Base-by-base conservation (phyloP, 345 rosid species). In the Lepidium didymum region DNA sequence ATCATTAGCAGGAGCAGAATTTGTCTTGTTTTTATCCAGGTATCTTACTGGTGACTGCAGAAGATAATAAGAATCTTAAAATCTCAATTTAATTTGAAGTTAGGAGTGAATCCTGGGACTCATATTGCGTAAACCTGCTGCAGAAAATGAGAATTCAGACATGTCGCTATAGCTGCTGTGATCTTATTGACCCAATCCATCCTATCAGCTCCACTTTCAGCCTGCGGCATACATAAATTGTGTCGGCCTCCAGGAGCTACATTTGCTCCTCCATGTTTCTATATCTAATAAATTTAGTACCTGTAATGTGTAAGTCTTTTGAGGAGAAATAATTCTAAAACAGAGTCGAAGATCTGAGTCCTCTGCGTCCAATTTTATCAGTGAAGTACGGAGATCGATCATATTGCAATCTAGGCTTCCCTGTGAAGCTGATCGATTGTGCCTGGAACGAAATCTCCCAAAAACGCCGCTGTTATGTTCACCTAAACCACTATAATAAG, bases 141-240 rank as follows among this genome's bases (percentile, higher is more conserved):
- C 65, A 77, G 77, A 47, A 90, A 78, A 59, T 83, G 86, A 33
- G 82, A 84, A 72, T 84, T 91, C 42, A 91, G 75, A 67, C 88
- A 88, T 16, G 93, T 84, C 53, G 87, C 80, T 55, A 85, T 88
- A 54, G 83, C 93, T 43, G 82, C 85, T 37, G 85, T 87, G 36
- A 88, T 88, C 76, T 91, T 88, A 70, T 81, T 81, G 35, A 84
- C 83, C 97, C 97, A 88, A 55, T 91, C 96, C 81, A 81, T 78
- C 82, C 88, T 81, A 68, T 91, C 96, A 47, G 87, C 81, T 79
- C 81, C 91, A 78, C 83, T 85, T 87, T 91, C 97, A 75, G 97
- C 93, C 97, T 91, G 81, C 52, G 53, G 62, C 56, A 56, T 50
- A 21, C 19, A 69, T 42, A 40, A 45, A 25, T 33, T 33, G 16